A percentile compares a stretch with the other conserved stretches of the same genome.
These are phyloP conservation scores for Brassica balearica DNA, from an alignment of 441 rosid genomes.

Conservation along the genomic window DNA sequence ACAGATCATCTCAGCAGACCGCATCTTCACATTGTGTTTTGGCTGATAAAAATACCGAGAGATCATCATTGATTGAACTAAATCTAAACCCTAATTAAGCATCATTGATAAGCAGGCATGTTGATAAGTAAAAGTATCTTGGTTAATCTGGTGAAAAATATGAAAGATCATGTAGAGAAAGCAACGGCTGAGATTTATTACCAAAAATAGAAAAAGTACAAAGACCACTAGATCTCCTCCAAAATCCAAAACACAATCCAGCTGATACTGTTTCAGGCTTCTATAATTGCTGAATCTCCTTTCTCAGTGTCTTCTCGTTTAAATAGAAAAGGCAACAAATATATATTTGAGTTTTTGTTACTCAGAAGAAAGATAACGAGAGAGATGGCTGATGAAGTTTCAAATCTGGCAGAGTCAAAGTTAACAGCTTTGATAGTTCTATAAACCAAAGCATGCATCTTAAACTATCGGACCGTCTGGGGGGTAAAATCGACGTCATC, in stretches of 20 bases:
- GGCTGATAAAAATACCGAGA: not conserved
- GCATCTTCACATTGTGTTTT: not conserved
- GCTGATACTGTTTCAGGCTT: too few species aligned
- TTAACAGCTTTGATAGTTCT: conserved; percentile 58
- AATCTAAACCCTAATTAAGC: conserved; percentile 15
- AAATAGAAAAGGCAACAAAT: conserved; percentile 13
- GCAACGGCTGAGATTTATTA: conserved; percentile 26
- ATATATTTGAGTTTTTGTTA: conserved; percentile 2
- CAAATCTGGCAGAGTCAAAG: conserved; percentile 33
- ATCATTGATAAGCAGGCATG: not conserved
- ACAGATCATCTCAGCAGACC: too few species aligned
- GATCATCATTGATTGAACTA: conserved; percentile 16
- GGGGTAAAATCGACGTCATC: conserved; percentile 53
- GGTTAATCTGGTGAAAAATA: conserved; percentile 7
- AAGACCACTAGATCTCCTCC: conserved; percentile 23
- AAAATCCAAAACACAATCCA: conserved; percentile 27
- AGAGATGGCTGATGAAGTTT: conserved; percentile 8
- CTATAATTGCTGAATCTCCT: too few species aligned
- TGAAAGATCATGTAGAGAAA: conserved; percentile 10
- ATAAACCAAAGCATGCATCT: conserved; percentile 57
- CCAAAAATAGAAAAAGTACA: conserved; percentile 17
- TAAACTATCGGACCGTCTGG: conserved; percentile 52
- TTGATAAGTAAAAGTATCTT: conserved; percentile 6
- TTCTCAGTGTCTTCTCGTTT: conserved; percentile 5
- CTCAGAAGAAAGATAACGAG: not conserved